Evolutionary conservation across 2,329 filamentous ascomycete species (phyloP).

Genomic region (Alternaria arborescens): DNA sequence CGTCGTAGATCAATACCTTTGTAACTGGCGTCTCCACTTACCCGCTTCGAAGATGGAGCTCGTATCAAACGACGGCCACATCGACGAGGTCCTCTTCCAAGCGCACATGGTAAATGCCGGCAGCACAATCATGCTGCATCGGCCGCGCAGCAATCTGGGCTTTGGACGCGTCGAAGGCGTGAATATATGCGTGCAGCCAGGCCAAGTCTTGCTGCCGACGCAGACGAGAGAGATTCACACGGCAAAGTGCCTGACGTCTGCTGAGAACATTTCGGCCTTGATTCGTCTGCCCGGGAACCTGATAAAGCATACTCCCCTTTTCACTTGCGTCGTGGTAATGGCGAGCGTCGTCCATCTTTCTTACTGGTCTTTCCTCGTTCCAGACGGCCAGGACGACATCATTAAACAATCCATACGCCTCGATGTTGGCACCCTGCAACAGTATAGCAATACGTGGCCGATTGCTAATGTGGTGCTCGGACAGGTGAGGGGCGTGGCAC

Average conservation of each 20-base stretch:
- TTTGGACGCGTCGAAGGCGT: slow-evolving; percentile 49
- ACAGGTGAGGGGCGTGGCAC: slow-evolving; percentile 81
- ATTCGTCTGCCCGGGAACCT: slow-evolving; percentile 77
- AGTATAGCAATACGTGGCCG: slow-evolving; percentile 74
- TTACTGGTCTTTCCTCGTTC: slow-evolving; percentile 70
- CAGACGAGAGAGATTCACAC: slow-evolving; percentile 70
- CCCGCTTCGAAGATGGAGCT: slow-evolving; percentile 76
- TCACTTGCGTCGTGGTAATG: slow-evolving; percentile 53
- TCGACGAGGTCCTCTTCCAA: slow-evolving; percentile 93
- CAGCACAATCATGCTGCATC: slow-evolving; percentile 56
- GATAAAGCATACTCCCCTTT: slow-evolving; percentile 68
- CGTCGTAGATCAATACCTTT: slow-evolving; percentile 67
- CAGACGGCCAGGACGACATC: slow-evolving; percentile 67
- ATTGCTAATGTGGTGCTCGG: slow-evolving; percentile 73
- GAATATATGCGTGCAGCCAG: slow-evolving; percentile 72
- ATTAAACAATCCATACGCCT: slow-evolving; percentile 79
- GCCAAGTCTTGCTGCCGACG: slow-evolving; percentile 60
- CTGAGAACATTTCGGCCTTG: slow-evolving; percentile 77
- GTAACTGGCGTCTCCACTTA: slow-evolving; percentile 82
- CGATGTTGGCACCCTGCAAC: slow-evolving; percentile 77
- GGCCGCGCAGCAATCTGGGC: slow-evolving; percentile 51
- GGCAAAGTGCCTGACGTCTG: slow-evolving; percentile 80
- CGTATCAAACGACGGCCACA: slow-evolving; percentile 68
- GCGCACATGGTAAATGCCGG: slow-evolving; percentile 76
- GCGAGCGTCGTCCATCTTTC: slow-evolving; percentile 61